Conservation (phyloP, 805 yeast genomes). For the Pichia gijzeniarum region DNA sequence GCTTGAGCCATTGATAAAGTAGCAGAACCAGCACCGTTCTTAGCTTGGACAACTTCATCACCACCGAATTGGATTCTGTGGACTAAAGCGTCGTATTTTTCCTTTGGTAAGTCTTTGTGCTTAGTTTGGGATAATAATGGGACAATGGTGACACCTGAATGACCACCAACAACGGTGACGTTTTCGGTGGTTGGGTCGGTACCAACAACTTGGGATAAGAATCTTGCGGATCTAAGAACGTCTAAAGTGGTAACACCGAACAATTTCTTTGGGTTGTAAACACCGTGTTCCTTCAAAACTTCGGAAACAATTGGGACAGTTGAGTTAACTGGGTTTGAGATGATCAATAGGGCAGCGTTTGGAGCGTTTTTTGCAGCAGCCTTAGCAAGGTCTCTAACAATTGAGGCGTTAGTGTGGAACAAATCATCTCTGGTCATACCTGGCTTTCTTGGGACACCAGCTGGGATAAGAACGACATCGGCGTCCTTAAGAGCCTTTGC, state of each 20-base stretch:
- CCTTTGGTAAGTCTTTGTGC: conserved; percentile 59
- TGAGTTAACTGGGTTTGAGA: conserved; percentile 95
- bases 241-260: conserved; percentile 97
- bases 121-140: conserved; percentile 84
- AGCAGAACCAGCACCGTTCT: conserved; percentile 79
- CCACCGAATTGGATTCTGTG: conserved; percentile 92
- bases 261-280: conserved; percentile 84
- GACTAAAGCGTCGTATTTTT: conserved; percentile 59
- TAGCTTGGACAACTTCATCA: conserved; percentile 83
- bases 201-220: conserved; percentile 58
- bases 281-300: conserved; percentile 78
- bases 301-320: conserved; percentile 96
- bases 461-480: conserved; percentile 88
- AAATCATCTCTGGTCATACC: conserved; percentile 98
- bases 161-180: conserved; percentile 93
- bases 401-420: conserved; percentile 93
- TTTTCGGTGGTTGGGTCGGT: conserved; percentile 73
- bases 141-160: conserved; percentile 93
- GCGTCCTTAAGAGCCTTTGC: conserved; percentile 67
- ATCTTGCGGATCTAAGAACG: conserved; percentile 83
- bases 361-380: conserved; percentile 79
- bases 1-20: conserved; percentile 85
- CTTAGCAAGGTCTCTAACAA: conserved; percentile 87
- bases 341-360: conserved; percentile 73
- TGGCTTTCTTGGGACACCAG: conserved; percentile 98